These are phyloP conservation scores for Oryza meyeriana DNA, from an alignment of 176 grass and related monocot genomes.

Conservation along the genomic window DNA sequence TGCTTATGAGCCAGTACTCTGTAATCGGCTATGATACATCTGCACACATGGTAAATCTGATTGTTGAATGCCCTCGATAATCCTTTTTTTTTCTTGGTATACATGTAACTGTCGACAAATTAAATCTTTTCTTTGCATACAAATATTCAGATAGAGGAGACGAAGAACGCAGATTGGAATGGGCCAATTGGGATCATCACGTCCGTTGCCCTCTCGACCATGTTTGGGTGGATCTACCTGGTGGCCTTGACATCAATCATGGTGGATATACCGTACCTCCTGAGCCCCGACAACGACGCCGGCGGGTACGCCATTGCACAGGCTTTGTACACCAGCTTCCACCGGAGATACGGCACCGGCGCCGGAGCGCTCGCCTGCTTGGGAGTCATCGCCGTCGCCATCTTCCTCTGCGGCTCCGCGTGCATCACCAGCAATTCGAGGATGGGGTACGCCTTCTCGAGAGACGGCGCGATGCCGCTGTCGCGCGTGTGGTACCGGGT, in stretches of 20 bases:
- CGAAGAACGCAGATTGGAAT: conserved; percentile 54
- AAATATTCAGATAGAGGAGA: conserved; percentile 52
- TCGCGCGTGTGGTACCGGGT: conserved; percentile 50
- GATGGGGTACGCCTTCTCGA: conserved; percentile 73
- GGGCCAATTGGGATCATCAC: conserved; percentile 59
- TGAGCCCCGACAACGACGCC: conserved; percentile 47
- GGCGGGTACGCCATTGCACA: conserved; percentile 64
- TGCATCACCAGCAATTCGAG: conserved; percentile 64
- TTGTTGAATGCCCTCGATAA: no score
- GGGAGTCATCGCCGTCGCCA: conserved; percentile 36
- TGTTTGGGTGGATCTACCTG: conserved; percentile 61
- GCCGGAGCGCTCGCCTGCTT: conserved; percentile 46
- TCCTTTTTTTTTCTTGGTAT: no score
- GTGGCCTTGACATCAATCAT: conserved; percentile 45
- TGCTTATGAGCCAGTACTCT: conserved; percentile 71
- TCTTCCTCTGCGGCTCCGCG: conserved; percentile 46
- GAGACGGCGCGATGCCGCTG: conserved; percentile 65
- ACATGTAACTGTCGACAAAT: no score
- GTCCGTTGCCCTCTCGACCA: conserved; percentile 40
- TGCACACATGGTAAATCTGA: no score
- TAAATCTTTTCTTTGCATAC: not conserved
- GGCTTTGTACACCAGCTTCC: conserved; percentile 46
- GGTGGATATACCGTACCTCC: conserved; percentile 51
- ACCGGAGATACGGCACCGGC: conserved; percentile 47
- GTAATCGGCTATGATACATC: conserved; percentile 61